A percentile compares a stretch with the other conserved stretches of the same genome.
phyloP scores from a whole-genome alignment of 441 rosid species.

The Arabidopsis hybrid region DNA sequence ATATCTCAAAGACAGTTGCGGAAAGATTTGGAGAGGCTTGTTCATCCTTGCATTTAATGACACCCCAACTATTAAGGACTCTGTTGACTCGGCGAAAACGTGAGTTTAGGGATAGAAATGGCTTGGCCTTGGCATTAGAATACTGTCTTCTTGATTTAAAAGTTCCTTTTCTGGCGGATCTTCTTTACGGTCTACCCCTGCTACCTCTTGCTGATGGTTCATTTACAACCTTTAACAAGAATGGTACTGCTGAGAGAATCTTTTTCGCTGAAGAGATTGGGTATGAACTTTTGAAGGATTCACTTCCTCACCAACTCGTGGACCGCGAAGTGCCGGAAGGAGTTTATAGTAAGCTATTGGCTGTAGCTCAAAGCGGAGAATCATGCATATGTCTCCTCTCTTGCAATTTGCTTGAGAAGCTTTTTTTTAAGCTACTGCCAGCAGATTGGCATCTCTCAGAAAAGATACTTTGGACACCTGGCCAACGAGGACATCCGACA shows the following conservation, averaged over 20 bases:
- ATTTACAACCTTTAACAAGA: slow-evolving; percentile 77
- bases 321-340: slow-evolving; percentile 71
- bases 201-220: slow-evolving; percentile 95
- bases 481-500: slow-evolving; percentile 84
- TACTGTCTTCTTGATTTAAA: slow-evolving; percentile 89
- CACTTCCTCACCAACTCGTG: slow-evolving; percentile 85
- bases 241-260: slow-evolving; percentile 82
- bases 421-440: slow-evolving; percentile 87
- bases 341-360: slow-evolving; percentile 73
- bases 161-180: slow-evolving; percentile 57
- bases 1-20: slow-evolving; percentile 69
- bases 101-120: slow-evolving; percentile 70
- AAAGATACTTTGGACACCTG: slow-evolving; percentile 86
- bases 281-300: slow-evolving; percentile 83
- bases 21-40: slow-evolving; percentile 80
- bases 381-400: slow-evolving; percentile 87
- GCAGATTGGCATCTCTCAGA: slow-evolving; percentile 87
- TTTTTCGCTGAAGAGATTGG: slow-evolving; percentile 79
- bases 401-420: slow-evolving; percentile 88
- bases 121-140: slow-evolving; percentile 81
- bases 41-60: slow-evolving; percentile 81
- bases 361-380: slow-evolving; percentile 74
- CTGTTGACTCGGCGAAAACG: slow-evolving; percentile 83
- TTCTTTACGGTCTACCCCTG: slow-evolving; percentile 83
- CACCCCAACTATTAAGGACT: slow-evolving; percentile 82